These are phyloP conservation scores for Anethum foeniculum DNA, from an alignment of 140 eudicot genomes.

Conservation along the genomic window DNA sequence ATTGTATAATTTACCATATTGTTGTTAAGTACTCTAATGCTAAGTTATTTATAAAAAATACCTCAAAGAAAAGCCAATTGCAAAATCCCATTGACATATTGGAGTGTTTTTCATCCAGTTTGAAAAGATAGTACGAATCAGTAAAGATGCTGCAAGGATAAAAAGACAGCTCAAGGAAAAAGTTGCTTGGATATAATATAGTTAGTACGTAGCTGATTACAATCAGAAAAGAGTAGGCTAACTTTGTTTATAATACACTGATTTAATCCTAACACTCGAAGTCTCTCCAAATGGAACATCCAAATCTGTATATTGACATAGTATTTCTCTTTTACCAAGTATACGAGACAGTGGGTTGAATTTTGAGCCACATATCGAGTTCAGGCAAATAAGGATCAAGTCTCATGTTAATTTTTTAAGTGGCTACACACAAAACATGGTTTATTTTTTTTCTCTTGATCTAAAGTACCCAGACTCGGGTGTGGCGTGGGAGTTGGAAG, in stretches of 20 bases:
- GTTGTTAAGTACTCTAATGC: background rate
- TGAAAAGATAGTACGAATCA: background rate
- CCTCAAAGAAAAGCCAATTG: background rate
- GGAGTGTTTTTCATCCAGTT: background rate
- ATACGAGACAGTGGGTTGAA: background rate
- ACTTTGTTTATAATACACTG: background rate
- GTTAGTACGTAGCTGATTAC: background rate
- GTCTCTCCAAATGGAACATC: background rate
- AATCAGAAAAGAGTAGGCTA: background rate
- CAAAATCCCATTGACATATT: background rate
- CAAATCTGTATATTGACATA: background rate
- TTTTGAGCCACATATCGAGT: background rate
- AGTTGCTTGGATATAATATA: background rate
- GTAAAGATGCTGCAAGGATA: background rate
- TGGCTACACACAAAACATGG: background rate
- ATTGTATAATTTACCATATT: background rate
- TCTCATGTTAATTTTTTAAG: background rate
- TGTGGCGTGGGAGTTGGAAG: background rate
- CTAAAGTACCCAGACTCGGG: background rate
- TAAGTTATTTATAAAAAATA: background rate
- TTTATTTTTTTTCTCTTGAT: no score
- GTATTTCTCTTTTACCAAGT: background rate
- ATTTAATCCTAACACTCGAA: background rate
- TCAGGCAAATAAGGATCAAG: no score
- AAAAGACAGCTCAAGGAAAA: background rate